Evolutionary conservation across 2,329 filamentous ascomycete genomes (phyloP).

Genomic region (Byssoonygena ceratinophila): DNA sequence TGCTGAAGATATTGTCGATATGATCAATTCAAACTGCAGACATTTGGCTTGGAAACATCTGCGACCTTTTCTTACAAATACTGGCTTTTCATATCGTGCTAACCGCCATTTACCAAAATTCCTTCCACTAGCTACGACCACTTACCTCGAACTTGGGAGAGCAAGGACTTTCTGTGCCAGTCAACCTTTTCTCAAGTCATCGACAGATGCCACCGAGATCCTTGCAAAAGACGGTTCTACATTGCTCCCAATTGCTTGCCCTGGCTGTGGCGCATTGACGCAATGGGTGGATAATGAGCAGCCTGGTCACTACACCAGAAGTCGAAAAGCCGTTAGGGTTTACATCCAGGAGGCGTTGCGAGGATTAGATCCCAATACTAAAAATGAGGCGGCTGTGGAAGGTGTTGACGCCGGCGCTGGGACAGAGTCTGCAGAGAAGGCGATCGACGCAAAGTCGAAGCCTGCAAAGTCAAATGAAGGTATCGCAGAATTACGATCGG

Average conservation of each 20-base stretch:
- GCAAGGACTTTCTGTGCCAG: background rate
- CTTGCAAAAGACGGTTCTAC: background rate
- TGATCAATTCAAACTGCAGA: conserved; percentile 3
- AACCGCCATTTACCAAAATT: background rate
- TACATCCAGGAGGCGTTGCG: conserved; percentile 17
- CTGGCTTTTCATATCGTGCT: background rate
- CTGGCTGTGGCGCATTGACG: conserved; percentile 52
- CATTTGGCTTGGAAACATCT: background rate
- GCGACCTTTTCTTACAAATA: background rate
- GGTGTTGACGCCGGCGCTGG: background rate
- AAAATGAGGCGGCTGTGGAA: conserved; percentile 7
- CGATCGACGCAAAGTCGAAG: background rate
- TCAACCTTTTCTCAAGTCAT: background rate
- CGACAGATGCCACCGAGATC: background rate
- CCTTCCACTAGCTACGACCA: background rate
- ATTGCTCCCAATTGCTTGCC: conserved; percentile 44
- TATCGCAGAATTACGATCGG: background rate
- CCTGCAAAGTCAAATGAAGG: background rate
- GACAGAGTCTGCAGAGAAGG: background rate
- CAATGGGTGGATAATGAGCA: conserved; percentile 46
- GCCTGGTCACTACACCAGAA: conserved; percentile 48
- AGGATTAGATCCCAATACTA: background rate
- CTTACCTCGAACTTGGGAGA: background rate
- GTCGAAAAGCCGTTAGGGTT: conserved; percentile 40
- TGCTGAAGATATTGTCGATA: background rate